phyloP scores from a whole-genome alignment of 2,329 filamentous ascomycete genomes.

The Pestalotiopsis sp. region DNA sequence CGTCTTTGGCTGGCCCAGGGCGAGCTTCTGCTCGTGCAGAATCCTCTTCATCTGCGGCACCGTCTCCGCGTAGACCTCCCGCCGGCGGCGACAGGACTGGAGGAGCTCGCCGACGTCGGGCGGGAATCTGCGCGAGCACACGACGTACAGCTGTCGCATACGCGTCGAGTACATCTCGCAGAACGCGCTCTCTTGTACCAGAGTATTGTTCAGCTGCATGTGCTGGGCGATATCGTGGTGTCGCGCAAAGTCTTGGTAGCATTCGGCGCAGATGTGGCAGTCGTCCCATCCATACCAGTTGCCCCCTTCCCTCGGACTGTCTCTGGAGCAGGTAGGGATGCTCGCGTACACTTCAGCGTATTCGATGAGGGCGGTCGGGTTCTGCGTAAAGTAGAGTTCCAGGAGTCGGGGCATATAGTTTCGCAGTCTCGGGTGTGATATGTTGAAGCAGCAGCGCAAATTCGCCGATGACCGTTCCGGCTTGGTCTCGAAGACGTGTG shows the following conservation, averaged over 20 bases:
- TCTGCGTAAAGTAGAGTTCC: slow-evolving; percentile 30
- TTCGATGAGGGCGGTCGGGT: slow-evolving; percentile 24
- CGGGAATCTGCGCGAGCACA: slow-evolving; percentile 29
- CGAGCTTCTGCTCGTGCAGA: slow-evolving; percentile 24
- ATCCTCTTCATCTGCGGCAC: slow-evolving; percentile 28
- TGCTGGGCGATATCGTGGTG: slow-evolving; percentile 25
- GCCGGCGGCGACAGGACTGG: slow-evolving; percentile 25
- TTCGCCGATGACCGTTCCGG: slow-evolving; percentile 18
- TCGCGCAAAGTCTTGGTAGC: slow-evolving; percentile 35
- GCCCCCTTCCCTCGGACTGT: slow-evolving; percentile 21
- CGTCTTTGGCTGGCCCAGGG: slow-evolving; percentile 23
- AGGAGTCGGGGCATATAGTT: slow-evolving; percentile 24
- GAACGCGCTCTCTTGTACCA: slow-evolving; percentile 24
- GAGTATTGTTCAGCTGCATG: slow-evolving; percentile 29
- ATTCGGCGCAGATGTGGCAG: slow-evolving; percentile 37
- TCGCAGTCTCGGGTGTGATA: slow-evolving; percentile 27
- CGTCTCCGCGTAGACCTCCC: slow-evolving; percentile 34
- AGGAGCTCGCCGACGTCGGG: slow-evolving; percentile 23
- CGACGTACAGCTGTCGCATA: slow-evolving; percentile 34
- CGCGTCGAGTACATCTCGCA: slow-evolving; percentile 40
- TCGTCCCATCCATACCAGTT: slow-evolving; percentile 39
- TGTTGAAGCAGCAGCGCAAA: slow-evolving; percentile 36
- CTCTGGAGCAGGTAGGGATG: slow-evolving; percentile 29
- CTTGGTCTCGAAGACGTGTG: slow-evolving; percentile 30
- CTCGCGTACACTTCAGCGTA: slow-evolving; percentile 31